Evolutionary conservation across 192 early-diverging fungal genomes (phyloP), one percentile per base, ranked within the genome.

Genomic region (Entomortierella lignicola): DNA sequence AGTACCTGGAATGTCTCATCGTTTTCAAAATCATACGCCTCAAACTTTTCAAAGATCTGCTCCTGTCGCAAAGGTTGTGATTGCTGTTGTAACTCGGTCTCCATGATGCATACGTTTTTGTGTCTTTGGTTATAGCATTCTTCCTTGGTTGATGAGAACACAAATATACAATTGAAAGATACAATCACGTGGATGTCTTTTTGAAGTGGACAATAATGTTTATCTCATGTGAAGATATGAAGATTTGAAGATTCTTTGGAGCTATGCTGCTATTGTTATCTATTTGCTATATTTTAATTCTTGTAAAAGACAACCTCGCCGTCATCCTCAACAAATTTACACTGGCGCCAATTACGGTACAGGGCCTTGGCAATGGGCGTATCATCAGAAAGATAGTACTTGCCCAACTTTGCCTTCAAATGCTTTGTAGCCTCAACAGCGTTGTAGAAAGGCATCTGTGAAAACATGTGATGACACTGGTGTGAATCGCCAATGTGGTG

Each of bases 381-480:
- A 30, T 87, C 72, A 81, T 97, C 95, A 43, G 69, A 86, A 34
- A 88, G 53, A 74, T 99, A 99, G 79, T 94, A 91, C 66, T 90
- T 85, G 37, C 95, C 96, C 43, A 97, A 83, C 67, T 91, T 86
- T 84, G 90, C 87, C 81, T 92, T 91, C 50, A 98, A 71, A 50
- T 92, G 88, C 58, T 77, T 80, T 34, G 97, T 99, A 8, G 97
- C 97, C 83, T 96, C 94, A 43, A 84, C 70, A 18, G 92, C 97
- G 66, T 99, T 86, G 87, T 99, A 99, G 83, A 96, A 94, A 21
- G 97, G 97, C 95, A 99, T 99, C 23, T 90, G 93, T 6, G 93
- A 94, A 85, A 98, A 99, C 64, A 96, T 79, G 80, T 99, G 97
- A 73, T 99, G 97, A 10, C 91, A 94, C 48, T 97, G 95, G 70